These are phyloP conservation scores for Clathrospora elynae DNA, from an alignment of 2,329 filamentous ascomycete species.

Conservation along the genomic window DNA sequence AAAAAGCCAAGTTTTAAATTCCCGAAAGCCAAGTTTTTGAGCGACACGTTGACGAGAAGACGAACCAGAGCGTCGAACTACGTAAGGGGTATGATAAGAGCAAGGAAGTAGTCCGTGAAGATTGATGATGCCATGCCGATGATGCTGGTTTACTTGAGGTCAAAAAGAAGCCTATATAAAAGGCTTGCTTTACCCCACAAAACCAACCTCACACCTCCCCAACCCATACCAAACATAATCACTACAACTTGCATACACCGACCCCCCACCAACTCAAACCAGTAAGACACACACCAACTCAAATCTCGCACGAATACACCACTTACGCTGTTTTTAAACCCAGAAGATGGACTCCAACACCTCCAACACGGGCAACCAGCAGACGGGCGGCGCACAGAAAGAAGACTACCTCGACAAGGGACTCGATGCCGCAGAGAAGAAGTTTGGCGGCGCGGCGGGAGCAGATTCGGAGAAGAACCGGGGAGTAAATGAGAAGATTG, in stretches of 20 bases:
- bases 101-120: too few relatives aligned
- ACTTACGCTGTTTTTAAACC: not conserved
- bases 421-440: constrained; percentile 46
- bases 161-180: too few relatives aligned
- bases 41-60: too few relatives aligned
- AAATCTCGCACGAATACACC: not conserved
- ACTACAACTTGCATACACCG: too few relatives aligned
- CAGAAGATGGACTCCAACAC: constrained; percentile 17
- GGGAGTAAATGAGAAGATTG: constrained; percentile 48
- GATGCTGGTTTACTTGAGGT: too few relatives aligned
- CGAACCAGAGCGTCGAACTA: too few relatives aligned
- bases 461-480: constrained; percentile 48
- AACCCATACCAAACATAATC: too few relatives aligned
- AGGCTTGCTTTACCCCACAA: too few relatives aligned
- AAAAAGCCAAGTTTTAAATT: constrained; percentile 16
- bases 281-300: not conserved
- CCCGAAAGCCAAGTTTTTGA: constrained; percentile 18
- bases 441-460: constrained; percentile 48
- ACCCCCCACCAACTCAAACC: too few relatives aligned
- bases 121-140: too few relatives aligned
- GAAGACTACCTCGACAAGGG: constrained; percentile 25
- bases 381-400: constrained; percentile 5
- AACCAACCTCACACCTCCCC: too few relatives aligned
- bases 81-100: not conserved
- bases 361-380: constrained; percentile 1